phyloP scores from a whole-genome alignment of 371 early-diverging fungal species.

The Mortierella sp. region DNA sequence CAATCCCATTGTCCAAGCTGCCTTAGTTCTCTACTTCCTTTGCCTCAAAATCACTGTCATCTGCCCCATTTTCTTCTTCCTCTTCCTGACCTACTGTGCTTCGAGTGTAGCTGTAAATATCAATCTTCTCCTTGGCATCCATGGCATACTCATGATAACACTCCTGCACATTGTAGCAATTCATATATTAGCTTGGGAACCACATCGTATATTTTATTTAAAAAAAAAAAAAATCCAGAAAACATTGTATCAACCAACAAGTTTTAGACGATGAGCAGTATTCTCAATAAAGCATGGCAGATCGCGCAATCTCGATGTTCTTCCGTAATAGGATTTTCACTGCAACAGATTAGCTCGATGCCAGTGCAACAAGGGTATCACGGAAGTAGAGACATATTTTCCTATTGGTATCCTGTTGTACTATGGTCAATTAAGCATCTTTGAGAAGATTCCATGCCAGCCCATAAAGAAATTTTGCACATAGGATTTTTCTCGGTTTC shows the following conservation, averaged over 20 bases:
- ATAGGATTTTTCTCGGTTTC: neutral
- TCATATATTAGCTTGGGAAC: neutral
- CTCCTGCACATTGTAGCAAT: constrained; percentile 8
- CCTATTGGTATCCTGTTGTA: neutral
- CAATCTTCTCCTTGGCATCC: constrained; percentile 16
- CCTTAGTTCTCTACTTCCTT: constrained; percentile 3
- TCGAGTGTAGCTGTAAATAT: constrained; percentile 8
- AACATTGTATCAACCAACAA: constrained; percentile 5
- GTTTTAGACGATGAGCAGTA: constrained; percentile 9
- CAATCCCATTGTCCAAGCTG: constrained; percentile 2
- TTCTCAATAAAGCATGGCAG: constrained; percentile 10
- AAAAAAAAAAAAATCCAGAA: neutral
- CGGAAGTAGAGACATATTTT: constrained; percentile 1
- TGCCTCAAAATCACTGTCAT: neutral
- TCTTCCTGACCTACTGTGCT: constrained; percentile 13
- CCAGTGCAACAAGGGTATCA: constrained; percentile 1
- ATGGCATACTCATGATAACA: constrained; percentile 12
- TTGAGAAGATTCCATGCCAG: neutral
- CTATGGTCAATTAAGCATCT: neutral
- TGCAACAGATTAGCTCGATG: neutral
- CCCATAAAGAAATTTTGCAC: neutral
- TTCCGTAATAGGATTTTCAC: constrained; percentile 10
- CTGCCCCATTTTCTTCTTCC: constrained; percentile 5
- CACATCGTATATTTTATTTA: no score
- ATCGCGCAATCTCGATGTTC: constrained; percentile 13